These are phyloP conservation scores for Claviceps sp. DNA, from an alignment of 2,329 filamentous ascomycete species.

Conservation along the genomic window DNA sequence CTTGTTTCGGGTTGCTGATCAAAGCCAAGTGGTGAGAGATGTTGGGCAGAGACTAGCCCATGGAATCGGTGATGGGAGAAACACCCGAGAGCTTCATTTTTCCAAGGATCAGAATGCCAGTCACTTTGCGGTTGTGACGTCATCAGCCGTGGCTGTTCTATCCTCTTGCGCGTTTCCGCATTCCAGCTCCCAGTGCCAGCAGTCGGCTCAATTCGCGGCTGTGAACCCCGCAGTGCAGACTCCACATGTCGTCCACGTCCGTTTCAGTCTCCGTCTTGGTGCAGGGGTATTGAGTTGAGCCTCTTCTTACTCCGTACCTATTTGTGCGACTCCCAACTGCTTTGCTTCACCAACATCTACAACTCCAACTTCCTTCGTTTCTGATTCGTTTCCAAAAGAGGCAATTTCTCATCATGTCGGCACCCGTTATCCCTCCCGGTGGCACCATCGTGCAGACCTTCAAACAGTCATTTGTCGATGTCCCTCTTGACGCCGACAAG, in stretches of 20 bases:
- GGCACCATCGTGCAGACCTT: constrained; percentile 78
- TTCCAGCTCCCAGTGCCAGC: neutral
- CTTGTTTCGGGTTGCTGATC: neutral
- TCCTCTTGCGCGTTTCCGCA: neutral
- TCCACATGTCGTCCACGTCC: neutral
- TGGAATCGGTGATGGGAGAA: too few species aligned
- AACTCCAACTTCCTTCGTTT: too few species aligned
- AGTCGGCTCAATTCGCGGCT: neutral
- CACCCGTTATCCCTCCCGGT: constrained; percentile 41
- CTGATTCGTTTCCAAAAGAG: neutral
- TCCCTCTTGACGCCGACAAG: constrained; percentile 60
- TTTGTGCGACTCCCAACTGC: neutral
- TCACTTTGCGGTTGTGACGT: neutral
- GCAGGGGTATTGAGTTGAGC: neutral
- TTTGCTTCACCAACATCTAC: neutral
- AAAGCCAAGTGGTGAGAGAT: neutral
- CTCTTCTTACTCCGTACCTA: neutral
- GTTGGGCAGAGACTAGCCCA: too few species aligned
- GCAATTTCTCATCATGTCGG: constrained; percentile 33
- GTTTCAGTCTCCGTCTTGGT: neutral
- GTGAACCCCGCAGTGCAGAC: neutral
- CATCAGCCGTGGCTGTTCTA: neutral
- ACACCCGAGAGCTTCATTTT: too few species aligned
- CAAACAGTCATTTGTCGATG: constrained; percentile 71
- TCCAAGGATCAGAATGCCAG: neutral